phyloP scores from a whole-genome alignment of 257 asterid species.

The Verbascum thapsus region DNA sequence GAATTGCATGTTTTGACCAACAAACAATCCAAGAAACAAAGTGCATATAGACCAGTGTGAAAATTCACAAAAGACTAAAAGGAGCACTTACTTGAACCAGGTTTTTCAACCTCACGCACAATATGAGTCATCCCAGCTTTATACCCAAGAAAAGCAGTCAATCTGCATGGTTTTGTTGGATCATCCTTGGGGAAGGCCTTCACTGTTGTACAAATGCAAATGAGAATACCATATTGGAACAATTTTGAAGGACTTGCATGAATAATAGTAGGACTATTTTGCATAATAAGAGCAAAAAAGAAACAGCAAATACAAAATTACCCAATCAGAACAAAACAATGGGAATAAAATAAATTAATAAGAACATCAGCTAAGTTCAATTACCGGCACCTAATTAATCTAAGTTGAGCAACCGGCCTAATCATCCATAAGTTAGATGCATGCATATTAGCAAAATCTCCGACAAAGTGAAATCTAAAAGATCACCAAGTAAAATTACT shows the following conservation, averaged over 20 bases:
- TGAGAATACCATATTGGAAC: neutral
- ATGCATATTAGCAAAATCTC: neutral
- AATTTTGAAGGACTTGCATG: neutral
- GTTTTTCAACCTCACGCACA: slow-evolving; percentile 86
- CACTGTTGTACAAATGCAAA: slow-evolving; percentile 53
- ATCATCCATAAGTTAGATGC: neutral
- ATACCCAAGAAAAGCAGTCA: slow-evolving; percentile 82
- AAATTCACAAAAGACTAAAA: no score
- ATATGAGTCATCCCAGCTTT: slow-evolving; percentile 94
- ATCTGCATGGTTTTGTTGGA: slow-evolving; percentile 54
- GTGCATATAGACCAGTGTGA: no score
- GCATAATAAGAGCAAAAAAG: neutral
- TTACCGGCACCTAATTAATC: neutral
- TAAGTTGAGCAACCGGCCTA: neutral
- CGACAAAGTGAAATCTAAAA: neutral
- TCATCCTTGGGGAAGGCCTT: slow-evolving; percentile 85
- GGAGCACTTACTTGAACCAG: slow-evolving; percentile 64
- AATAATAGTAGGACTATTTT: neutral
- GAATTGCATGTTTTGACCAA: no score
- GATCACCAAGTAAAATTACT: neutral
- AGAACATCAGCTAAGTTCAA: neutral
- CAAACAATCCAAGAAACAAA: no score
- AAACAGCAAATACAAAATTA: neutral
- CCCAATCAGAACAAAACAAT: neutral
- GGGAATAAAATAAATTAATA: neutral